Conservation (phyloP, 2,329 filamentous ascomycete genomes). For the Nigrograna mackinnonii region DNA sequence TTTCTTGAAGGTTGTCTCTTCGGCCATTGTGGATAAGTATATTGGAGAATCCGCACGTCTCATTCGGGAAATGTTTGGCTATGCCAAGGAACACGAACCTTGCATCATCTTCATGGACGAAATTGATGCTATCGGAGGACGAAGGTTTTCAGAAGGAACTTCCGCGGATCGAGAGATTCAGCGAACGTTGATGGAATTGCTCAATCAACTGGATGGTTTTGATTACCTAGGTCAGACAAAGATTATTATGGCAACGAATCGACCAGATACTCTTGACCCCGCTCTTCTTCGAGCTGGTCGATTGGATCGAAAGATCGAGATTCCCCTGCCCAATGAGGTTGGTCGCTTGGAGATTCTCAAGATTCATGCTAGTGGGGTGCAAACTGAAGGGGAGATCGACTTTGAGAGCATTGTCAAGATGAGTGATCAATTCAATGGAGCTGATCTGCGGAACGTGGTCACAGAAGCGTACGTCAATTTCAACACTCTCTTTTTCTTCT, state of each 20-base stretch:
- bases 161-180: slow-evolving; percentile 98
- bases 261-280: slow-evolving; percentile 93
- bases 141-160: slow-evolving; percentile 95
- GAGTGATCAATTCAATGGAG: slow-evolving; percentile 97
- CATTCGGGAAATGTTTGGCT: slow-evolving; percentile 99
- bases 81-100: slow-evolving; percentile 98
- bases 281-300: slow-evolving; percentile 89
- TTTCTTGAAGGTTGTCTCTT: slow-evolving; percentile 98
- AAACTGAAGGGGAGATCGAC: slow-evolving; percentile 92
- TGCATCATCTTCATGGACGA: slow-evolving; percentile 99
- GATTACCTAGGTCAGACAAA: slow-evolving; percentile 99
- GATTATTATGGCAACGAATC: slow-evolving; percentile 99
- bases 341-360: slow-evolving; percentile 96
- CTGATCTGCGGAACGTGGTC: slow-evolving; percentile 95
- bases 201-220: slow-evolving; percentile 98
- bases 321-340: slow-evolving; percentile 94
- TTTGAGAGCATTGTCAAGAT: slow-evolving; percentile 99
- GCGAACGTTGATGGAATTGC: slow-evolving; percentile 95
- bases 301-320: slow-evolving; percentile 97
- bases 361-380: slow-evolving; percentile 87
- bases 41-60: slow-evolving; percentile 97
- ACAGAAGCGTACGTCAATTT: slow-evolving; percentile 81
- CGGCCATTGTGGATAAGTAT: slow-evolving; percentile 99
- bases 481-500: neutral
- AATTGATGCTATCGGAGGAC: slow-evolving; percentile 97